Evolutionary conservation across 345 rosid species (phyloP), one percentile per base, ranked within the genome.

Genomic region (Zanthoxylum bungeanum): DNA sequence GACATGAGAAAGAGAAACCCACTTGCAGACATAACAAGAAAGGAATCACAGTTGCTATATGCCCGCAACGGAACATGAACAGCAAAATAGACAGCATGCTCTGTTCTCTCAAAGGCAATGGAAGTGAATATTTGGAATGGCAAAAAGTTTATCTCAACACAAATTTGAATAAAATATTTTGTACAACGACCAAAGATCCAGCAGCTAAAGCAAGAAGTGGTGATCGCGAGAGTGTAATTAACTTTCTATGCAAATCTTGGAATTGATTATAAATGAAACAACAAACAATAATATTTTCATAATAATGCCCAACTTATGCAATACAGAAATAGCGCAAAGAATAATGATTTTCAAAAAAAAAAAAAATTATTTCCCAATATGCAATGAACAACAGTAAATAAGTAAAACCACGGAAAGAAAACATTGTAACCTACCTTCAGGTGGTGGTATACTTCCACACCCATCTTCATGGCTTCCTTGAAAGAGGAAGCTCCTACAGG

Each of bases 381-480:
- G 30, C 17, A 30, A 42, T 19, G 37, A 31, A 58, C 44, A 58
- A 50, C 9, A 58, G 5, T 60, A 9, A 44, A 7, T 9, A 51
- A 31, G 49, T 50, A 22, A 51, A 46, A 62, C 5, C 7, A 31
- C 21, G 1, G 9, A 21, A 14, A 8, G 7, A 60, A 24, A 24
- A 16, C 53, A 50, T 52, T 9, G 31, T 1, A 33, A 70, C 64
- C 25, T 46, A 90, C 98, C 98, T 92, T 95, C 88, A 95, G 73
- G 85, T 85, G 66, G 78, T 95, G 99, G 81, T 95, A 95, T 25
- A 95, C 91, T 84, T 95, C 98, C 31, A 87, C 93, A 64, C 99
- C 99, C 96, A 95, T 95, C 86, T 95, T 92, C 99, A 95, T 95
- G 81, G 97, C 97, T 84, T 95, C 98, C 52, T 86, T 94, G 81